phyloP scores from a whole-genome alignment of 352 stramenopile species.

The Phytophthora cactorum region DNA sequence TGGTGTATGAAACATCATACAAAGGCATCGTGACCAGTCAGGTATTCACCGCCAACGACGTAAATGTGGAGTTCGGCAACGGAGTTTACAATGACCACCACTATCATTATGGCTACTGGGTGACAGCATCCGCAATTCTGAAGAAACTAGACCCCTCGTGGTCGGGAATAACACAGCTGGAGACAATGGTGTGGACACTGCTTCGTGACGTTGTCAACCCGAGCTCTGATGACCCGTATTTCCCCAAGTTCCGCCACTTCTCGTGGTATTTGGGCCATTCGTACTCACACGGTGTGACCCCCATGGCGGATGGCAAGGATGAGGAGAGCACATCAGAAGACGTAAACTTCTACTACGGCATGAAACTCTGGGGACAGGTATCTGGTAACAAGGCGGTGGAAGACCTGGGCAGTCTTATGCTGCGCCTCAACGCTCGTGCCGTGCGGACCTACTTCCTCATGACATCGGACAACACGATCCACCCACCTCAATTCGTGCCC shows the following conservation, averaged over 20 bases:
- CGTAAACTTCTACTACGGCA: slow-evolving; percentile 73
- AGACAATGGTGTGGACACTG: slow-evolving; percentile 53
- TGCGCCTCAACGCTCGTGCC: slow-evolving; percentile 55
- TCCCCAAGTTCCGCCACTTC: slow-evolving; percentile 65
- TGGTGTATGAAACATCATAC: slow-evolving; percentile 68
- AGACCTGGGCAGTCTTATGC: slow-evolving; percentile 64
- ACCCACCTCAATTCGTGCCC: slow-evolving; percentile 54
- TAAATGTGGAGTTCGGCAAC: slow-evolving; percentile 65
- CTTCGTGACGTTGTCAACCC: slow-evolving; percentile 68
- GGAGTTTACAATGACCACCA: slow-evolving; percentile 79
- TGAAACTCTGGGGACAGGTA: slow-evolving; percentile 64
- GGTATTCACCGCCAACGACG: slow-evolving; percentile 42
- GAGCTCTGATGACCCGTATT: slow-evolving; percentile 48
- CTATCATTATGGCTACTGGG: slow-evolving; percentile 81
- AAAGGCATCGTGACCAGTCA: slow-evolving; percentile 48
- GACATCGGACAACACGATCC: slow-evolving; percentile 55
- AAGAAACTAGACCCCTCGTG: slow-evolving; percentile 57
- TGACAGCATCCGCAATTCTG: slow-evolving; percentile 57
- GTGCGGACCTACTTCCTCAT: slow-evolving; percentile 71
- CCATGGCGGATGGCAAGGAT: slow-evolving; percentile 71
- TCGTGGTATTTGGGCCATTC: slow-evolving; percentile 68
- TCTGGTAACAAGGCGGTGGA: slow-evolving; percentile 50
- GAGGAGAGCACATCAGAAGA: slow-evolving; percentile 67
- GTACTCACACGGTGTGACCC: slow-evolving; percentile 66
- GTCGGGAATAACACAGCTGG: slow-evolving; percentile 43